These are phyloP conservation scores for Aureobasidium sp. DNA, from an alignment of 2,329 filamentous ascomycete genomes.

Conservation along the genomic window DNA sequence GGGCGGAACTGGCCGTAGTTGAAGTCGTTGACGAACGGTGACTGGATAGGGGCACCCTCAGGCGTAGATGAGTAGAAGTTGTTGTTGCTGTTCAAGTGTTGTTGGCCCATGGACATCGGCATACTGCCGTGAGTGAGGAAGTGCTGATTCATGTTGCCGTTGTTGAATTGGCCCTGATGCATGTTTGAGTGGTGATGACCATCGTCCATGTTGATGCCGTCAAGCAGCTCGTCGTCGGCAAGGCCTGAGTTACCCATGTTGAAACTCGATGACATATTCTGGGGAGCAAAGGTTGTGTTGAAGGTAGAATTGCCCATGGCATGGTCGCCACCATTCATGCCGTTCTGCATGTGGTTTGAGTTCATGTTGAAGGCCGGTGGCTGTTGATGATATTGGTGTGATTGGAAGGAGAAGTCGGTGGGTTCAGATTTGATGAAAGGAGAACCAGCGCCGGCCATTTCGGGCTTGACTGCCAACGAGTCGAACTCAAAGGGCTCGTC, in stretches of 20 bases:
- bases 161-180: slow-evolving; percentile 23
- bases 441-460: slow-evolving; percentile 50
- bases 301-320: slow-evolving; percentile 48
- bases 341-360: slow-evolving; percentile 11
- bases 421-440: slow-evolving; percentile 64
- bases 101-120: slow-evolving; percentile 22
- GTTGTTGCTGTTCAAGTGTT: slow-evolving; percentile 27
- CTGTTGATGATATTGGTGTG: slow-evolving; percentile 28
- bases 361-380: slow-evolving; percentile 22
- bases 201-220: slow-evolving; percentile 56
- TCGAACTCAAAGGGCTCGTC: slow-evolving; percentile 23
- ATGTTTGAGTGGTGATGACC: slow-evolving; percentile 22
- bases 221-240: slow-evolving; percentile 80
- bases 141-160: slow-evolving; percentile 16
- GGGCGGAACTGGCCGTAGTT: slow-evolving; percentile 66
- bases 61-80: slow-evolving; percentile 80
- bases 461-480: slow-evolving; percentile 19
- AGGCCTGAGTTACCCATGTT: slow-evolving; percentile 71
- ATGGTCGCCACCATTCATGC: slow-evolving; percentile 20
- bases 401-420: slow-evolving; percentile 54
- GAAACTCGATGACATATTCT: slow-evolving; percentile 62
- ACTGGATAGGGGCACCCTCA: slow-evolving; percentile 85
- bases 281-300: slow-evolving; percentile 49
- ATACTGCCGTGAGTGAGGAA: slow-evolving; percentile 13
- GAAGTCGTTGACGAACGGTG: slow-evolving; percentile 75